Conservation (phyloP, 75 land plant genomes). For the Ceratopteris richardii region DNA sequence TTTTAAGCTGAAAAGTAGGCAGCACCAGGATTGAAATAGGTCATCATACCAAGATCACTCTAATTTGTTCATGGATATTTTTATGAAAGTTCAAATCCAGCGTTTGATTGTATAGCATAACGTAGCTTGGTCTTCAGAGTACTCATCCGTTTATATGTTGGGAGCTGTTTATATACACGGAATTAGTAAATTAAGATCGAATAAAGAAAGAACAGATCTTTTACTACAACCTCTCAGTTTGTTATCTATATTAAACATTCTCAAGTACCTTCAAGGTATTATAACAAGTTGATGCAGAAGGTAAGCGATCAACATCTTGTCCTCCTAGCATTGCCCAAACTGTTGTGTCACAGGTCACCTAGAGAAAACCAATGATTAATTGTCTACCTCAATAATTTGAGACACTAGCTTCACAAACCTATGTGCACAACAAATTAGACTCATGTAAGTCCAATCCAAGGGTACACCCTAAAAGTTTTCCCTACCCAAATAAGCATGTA, state of each 20-base stretch:
- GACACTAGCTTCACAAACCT: too few relatives aligned
- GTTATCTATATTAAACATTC: neutral
- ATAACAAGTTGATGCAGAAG: slow-evolving; percentile 94
- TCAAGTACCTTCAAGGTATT: slow-evolving; percentile 77
- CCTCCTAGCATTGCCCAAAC: slow-evolving; percentile 87
- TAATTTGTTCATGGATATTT: too few relatives aligned
- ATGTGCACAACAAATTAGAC: too few relatives aligned
- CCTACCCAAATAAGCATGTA: too few relatives aligned
- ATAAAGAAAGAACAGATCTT: neutral
- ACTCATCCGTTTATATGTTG: slow-evolving; percentile 67
- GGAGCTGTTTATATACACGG: slow-evolving; percentile 55
- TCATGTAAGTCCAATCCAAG: too few relatives aligned
- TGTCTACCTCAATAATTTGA: too few relatives aligned
- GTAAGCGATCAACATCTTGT: slow-evolving; percentile 93
- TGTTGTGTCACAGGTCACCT: slow-evolving; percentile 80
- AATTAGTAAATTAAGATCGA: neutral
- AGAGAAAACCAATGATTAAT: too few relatives aligned
- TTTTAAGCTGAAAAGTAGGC: too few relatives aligned
- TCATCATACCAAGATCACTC: too few relatives aligned
- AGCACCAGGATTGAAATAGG: too few relatives aligned
- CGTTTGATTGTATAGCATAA: slow-evolving; percentile 80
- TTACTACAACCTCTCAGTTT: too few relatives aligned
- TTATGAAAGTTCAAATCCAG: slow-evolving; percentile 92
- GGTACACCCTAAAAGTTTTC: too few relatives aligned
- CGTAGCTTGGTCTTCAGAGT: slow-evolving; percentile 69